Percentiles rank a stretch among this genome's conserved stretches.
Evolutionary conservation across 768 basidiomycete genomes (phyloP).

Genomic region (Kwoniella sp.): DNA sequence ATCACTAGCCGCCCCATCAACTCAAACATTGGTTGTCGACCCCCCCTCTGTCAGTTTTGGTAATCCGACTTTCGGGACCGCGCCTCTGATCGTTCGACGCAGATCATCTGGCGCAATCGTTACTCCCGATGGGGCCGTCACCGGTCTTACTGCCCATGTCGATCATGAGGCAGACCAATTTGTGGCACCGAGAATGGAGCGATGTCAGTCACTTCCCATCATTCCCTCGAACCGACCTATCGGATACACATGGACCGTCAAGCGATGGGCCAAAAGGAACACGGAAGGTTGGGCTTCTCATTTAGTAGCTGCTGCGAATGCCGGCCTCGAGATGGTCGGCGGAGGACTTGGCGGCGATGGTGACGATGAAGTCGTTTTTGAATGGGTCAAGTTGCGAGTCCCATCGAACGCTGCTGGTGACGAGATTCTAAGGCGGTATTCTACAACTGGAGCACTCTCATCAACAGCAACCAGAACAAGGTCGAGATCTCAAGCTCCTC

Average conservation of each 20-base stretch:
- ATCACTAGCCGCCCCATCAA: background rate
- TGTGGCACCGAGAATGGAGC: slow-evolving; percentile 12
- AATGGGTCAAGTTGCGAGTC: slow-evolving; percentile 50
- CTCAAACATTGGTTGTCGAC: background rate
- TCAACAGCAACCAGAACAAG: slow-evolving; percentile 10
- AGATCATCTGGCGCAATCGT: slow-evolving; percentile 29
- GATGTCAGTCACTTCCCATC: slow-evolving; percentile 25
- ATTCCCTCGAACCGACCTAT: slow-evolving; percentile 43
- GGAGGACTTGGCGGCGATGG: slow-evolving; percentile 24
- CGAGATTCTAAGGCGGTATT: slow-evolving; percentile 18
- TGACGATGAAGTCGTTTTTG: slow-evolving; percentile 52
- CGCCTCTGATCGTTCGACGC: slow-evolving; percentile 37
- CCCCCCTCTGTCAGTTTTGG: slow-evolving; percentile 13
- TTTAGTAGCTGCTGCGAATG: slow-evolving; percentile 40
- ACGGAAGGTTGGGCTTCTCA: slow-evolving; percentile 47
- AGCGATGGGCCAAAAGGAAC: slow-evolving; percentile 49
- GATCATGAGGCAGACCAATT: slow-evolving; percentile 11
- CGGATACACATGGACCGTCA: slow-evolving; percentile 52
- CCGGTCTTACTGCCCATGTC: slow-evolving; percentile 23
- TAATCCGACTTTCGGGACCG: slow-evolving; percentile 51
- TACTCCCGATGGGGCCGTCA: slow-evolving; percentile 30
- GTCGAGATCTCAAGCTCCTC: slow-evolving; percentile 7
- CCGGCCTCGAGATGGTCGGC: slow-evolving; percentile 37
- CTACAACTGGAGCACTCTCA: slow-evolving; percentile 19
- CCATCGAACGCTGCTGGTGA: slow-evolving; percentile 20